phyloP scores from a whole-genome alignment of 306 rosid species.

The Lotus japonicus region DNA sequence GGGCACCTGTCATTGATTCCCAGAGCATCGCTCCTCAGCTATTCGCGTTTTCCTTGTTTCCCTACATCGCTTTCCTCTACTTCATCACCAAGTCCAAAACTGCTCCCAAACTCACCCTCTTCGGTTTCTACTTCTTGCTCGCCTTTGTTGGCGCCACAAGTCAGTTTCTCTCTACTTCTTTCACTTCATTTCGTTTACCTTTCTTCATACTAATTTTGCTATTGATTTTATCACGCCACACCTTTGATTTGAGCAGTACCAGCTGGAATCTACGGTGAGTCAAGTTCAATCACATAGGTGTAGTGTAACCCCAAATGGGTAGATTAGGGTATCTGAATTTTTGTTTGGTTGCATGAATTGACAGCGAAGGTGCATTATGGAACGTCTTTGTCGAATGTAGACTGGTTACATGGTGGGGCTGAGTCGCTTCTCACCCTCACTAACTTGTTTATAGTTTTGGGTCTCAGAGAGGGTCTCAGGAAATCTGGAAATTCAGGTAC shows the following conservation, averaged over 20 bases:
- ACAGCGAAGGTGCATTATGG: constrained; percentile 87
- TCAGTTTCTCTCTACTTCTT: constrained; percentile 28
- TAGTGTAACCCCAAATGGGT: too few species aligned
- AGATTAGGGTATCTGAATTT: constrained; percentile 5
- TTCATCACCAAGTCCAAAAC: constrained; percentile 86
- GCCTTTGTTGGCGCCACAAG: constrained; percentile 91
- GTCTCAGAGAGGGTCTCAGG: constrained; percentile 69
- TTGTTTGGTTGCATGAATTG: constrained; percentile 12
- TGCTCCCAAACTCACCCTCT: constrained; percentile 83
- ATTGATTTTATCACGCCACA: neutral
- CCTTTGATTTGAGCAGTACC: constrained; percentile 52
- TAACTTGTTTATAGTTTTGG: constrained; percentile 79
- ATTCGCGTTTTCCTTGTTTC: constrained; percentile 76
- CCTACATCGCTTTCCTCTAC: constrained; percentile 84
- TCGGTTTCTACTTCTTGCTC: constrained; percentile 88
- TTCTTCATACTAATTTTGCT: neutral
- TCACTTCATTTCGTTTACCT: neutral
- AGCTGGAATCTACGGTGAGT: constrained; percentile 89
- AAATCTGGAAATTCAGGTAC: constrained; percentile 33
- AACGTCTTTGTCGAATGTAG: constrained; percentile 89
- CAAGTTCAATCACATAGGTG: neutral
- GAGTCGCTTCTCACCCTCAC: constrained; percentile 88
- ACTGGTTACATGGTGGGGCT: constrained; percentile 94
- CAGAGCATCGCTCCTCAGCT: constrained; percentile 86
- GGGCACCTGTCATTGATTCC: constrained; percentile 83